Base-by-base conservation (phyloP, 2,329 filamentous ascomycete genomes). In the Calonectria hawksworthii region DNA sequence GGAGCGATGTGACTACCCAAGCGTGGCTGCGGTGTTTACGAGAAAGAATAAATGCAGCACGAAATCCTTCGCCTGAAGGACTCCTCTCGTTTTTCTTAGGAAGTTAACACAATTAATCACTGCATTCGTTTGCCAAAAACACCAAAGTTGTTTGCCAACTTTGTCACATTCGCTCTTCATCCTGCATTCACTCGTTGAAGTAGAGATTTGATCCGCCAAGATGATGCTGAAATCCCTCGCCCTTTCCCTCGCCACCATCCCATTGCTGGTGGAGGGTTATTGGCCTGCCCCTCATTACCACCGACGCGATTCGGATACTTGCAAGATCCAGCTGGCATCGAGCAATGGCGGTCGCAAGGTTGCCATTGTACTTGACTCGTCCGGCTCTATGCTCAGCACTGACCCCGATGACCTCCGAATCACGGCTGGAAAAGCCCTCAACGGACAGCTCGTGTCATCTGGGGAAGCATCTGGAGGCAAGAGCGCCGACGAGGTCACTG, bases 211-310 rank as follows among this genome's bases (percentile, higher is more conserved):
- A 59, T 21, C 30, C 21, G n/a, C 32, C 54, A 59, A 59, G 32
- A 59, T 59, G 54, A 59, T 59, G 54, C 54, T 59, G 54, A 59
- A 59, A 59, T 36, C 54, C 32, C 32, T 59, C 21, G 30, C n/a
- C 32, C 3, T 59, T 18, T 59, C 54, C 21, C 32, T 59, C 3
- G 54, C 54, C 21, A 59, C 54, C 32, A 34, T 59, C 1, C 54
- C 54, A 4, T 11, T 59, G 32, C 4, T 32, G 28, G 54, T 59
- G 30, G 54, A 59, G 21, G 54, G 32, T 7, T 59, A 36, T 23
- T 59, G 32, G 32, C 54, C 54, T 11, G 5, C 54, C 30, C 54
- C 54, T 4, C 32, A 59, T 14, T 36, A 38, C 30, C 30, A 21
- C 18, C 41, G 41, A 32, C 32, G 54, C n/a, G n/a, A n/a, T 4